Conservation (phyloP, 768 basidiomycete species). For the Rhizopogon roseolus region DNA sequence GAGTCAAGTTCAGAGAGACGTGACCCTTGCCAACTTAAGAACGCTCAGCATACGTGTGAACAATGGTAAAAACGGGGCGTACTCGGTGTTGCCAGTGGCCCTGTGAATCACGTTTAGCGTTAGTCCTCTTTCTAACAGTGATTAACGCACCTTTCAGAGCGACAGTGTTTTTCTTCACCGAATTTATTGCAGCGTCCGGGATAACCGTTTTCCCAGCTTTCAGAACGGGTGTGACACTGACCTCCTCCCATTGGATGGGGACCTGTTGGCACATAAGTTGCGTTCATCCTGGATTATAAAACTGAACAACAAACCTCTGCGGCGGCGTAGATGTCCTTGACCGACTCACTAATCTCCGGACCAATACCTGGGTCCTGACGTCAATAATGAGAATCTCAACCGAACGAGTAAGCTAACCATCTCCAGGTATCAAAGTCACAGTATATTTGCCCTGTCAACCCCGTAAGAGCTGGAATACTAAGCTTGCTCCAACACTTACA, state of each 20-base stretch:
- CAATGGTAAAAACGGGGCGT: constrained; percentile 26
- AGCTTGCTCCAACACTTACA: constrained; percentile 44
- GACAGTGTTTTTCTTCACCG: constrained; percentile 95
- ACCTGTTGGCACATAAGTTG: constrained; percentile 49
- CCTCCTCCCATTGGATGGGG: constrained; percentile 99
- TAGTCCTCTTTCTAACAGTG: background rate
- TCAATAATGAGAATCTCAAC: constrained; percentile 19
- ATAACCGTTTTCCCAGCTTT: constrained; percentile 97
- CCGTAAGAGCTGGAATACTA: background rate
- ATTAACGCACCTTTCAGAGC: constrained; percentile 81
- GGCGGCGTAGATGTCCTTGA: constrained; percentile 88
- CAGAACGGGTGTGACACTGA: constrained; percentile 90
- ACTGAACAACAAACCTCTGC: constrained; percentile 56
- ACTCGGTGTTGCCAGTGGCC: constrained; percentile 97
- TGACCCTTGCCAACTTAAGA: constrained; percentile 94
- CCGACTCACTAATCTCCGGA: constrained; percentile 94
- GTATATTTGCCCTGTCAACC: constrained; percentile 83
- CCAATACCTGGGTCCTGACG: constrained; percentile 72
- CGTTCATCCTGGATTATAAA: background rate
- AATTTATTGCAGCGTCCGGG: constrained; percentile 85
- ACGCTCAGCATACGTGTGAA: constrained; percentile 10
- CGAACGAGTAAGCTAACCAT: constrained; percentile 49
- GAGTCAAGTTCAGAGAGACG: constrained; percentile 94
- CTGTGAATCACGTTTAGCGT: constrained; percentile 32
- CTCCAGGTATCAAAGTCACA: constrained; percentile 94